Base-by-base conservation (phyloP, 352 stramenopile species). In the Phytophthora melonis region DNA sequence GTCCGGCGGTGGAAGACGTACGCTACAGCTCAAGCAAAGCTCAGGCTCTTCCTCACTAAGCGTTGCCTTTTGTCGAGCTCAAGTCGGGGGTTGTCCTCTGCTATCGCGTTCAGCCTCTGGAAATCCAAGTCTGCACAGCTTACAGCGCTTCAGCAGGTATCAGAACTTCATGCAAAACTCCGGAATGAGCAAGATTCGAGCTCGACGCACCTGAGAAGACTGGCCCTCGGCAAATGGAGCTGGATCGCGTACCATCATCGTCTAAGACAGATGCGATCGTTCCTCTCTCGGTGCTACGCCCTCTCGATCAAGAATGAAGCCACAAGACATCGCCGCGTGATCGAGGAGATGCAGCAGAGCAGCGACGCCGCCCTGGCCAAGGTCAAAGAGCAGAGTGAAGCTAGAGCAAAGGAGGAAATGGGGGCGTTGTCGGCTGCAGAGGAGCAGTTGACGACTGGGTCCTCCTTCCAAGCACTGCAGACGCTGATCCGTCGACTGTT, bases 241-340 rank as follows among this genome's bases (percentile, higher is more conserved):
- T 93, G 86, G 86, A 72, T 68, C 58, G 78, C 83, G 8, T 92
- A 93, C 52, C n/a, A 70, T 3, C 49, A 66, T 11, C 72, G 74
- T 0, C 60, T 86, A 18, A 34, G 72, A 1, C 54, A 69, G 21
- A 77, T 93, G 64, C 60, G 78, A 23, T 30, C 49, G 13, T 90
- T 90, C 45, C 57, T 88, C 9, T 75, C 72, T 3, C 60, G 58
- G 8, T 86, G 70, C 19, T 74, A 75, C 34, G 27, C 62, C 0
- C 53, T 68, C 4, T 79, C 68, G 4, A 66, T 55, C 4, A 57
- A 63, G 52, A 66, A 32, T 1, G 70, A 55, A 19, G 23, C 54
- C 21, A 53, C 19, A 54, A 66, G 52, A 18, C 62, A 79, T 36
- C 50, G 27, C 5, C 63, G 30, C 5, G n/a, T 32, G 19, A 49